Evolutionary conservation across 108 stramenopile species (phyloP).

Genomic region (Cyclotella atomus): DNA sequence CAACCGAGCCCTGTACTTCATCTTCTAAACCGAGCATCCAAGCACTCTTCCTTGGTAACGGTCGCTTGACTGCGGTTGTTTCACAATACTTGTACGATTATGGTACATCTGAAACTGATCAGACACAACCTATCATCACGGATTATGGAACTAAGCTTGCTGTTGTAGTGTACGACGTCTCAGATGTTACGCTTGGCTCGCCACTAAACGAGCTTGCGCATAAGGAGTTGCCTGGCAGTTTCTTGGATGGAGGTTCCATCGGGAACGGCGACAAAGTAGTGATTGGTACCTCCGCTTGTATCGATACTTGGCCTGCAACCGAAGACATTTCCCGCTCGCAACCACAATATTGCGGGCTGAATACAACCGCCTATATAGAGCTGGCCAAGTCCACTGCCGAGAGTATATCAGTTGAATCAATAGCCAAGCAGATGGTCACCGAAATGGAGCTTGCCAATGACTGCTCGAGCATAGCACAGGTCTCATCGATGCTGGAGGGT

Average conservation of each 20-base stretch:
- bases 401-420: constrained; percentile 3
- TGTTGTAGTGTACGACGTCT: constrained; percentile 25
- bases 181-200: constrained; percentile 21
- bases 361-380: constrained; percentile 19
- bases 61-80: constrained; percentile 30
- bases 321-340: constrained; percentile 14
- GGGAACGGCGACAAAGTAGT: constrained; percentile 6
- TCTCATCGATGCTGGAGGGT: constrained; percentile 18
- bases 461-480: constrained; percentile 17
- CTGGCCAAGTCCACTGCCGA: constrained; percentile 21
- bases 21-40: constrained; percentile 19
- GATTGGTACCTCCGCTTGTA: constrained; percentile 12
- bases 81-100: not conserved
- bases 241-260: constrained; percentile 17
- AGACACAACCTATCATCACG: constrained; percentile 18
- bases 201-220: constrained; percentile 20
- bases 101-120: not conserved
- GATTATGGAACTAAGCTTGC: constrained; percentile 2
- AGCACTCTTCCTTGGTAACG: constrained; percentile 17
- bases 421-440: constrained; percentile 22
- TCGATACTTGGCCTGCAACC: constrained; percentile 33
- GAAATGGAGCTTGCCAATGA: constrained; percentile 28
- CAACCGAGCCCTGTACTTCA: constrained; percentile 8
- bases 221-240: constrained; percentile 25
- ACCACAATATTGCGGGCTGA: constrained; percentile 34